phyloP scores from a whole-genome alignment of 768 basidiomycete species.

The Leccinum longicurvipes region DNA sequence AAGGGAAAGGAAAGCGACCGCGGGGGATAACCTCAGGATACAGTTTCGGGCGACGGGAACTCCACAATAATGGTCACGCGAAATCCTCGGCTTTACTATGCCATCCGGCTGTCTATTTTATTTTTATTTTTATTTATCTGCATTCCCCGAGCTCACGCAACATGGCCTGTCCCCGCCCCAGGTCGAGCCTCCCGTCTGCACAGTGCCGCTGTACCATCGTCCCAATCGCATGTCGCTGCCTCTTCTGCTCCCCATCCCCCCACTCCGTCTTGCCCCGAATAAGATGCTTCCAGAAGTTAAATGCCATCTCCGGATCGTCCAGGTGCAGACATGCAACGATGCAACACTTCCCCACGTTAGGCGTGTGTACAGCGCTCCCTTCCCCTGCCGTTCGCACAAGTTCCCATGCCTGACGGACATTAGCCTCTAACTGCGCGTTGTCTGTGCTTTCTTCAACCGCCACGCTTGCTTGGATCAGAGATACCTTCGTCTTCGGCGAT shows the following conservation, averaged over 20 bases:
- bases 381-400: constrained; percentile 40
- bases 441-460: constrained; percentile 23
- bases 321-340: constrained; percentile 47
- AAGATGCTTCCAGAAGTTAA: constrained; percentile 55
- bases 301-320: constrained; percentile 51
- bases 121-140: not conserved
- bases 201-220: constrained; percentile 30
- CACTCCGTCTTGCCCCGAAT: constrained; percentile 44
- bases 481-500: constrained; percentile 47
- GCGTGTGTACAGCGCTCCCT: constrained; percentile 37
- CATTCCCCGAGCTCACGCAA: constrained; percentile 16
- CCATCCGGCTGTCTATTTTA: not conserved
- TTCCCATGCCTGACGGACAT: constrained; percentile 41
- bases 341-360: constrained; percentile 50
- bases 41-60: not conserved
- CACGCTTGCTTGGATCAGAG: constrained; percentile 45
- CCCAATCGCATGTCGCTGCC: constrained; percentile 42
- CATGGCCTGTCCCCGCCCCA: constrained; percentile 16
- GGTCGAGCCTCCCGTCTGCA: constrained; percentile 25
- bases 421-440: constrained; percentile 26
- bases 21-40: not conserved
- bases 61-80: not conserved
- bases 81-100: not conserved
- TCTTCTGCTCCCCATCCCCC: constrained; percentile 44
- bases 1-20: not conserved